Evolutionary conservation across 352 stramenopile genomes (phyloP), one percentile per base, ranked within the genome.

Genomic region (Pythium biforme): DNA sequence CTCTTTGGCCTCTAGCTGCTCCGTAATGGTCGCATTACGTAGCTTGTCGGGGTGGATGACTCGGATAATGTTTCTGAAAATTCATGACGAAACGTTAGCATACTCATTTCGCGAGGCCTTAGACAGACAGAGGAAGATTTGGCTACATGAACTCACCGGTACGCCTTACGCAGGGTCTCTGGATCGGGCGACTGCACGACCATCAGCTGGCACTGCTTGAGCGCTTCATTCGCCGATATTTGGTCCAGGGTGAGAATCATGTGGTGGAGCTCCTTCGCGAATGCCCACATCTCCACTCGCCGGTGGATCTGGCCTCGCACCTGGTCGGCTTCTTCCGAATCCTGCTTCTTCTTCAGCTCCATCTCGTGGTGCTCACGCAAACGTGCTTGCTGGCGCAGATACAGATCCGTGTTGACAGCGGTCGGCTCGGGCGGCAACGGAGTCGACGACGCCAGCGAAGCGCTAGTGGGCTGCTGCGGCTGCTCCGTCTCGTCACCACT

Each of bases 31-130:
- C 15, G 79, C 87, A 15, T 75, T 75, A 11, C 87, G 83, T n/a
- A 95, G 67, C 62, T 95, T 95, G 49, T 95, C 87, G 7, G 87
- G 87, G 41, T 95, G 87, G 17, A 95, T 91, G 11, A 95, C 75
- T 6, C 87, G 81, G 63, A 95, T 94, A 22, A 95, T 92, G 59
- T 83, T 94, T 37, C 83, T 94, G 40, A n/a, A 56, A 51, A 43
- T 20, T 43, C 37, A 34, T 11, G 37, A 43, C 3, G 14, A 8
- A 43, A 43, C 11, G 37, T 43, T 43, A 43, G 55, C 37, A 62
- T 34, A 50, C 41, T 43, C 14, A 14, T 19, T 14, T 14, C 6
- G 37, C 12, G 2, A 20, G 37, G 37, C 15, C 5, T 34, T 34
- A n/a, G n/a, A n/a, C n/a, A n/a, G n/a, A n/a, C 10, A 34, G 31